Percentiles rank a stretch among this genome's conserved stretches.
phyloP scores from a whole-genome alignment of 2,329 filamentous ascomycete species.

The Colletotrichum abscissum region DNA sequence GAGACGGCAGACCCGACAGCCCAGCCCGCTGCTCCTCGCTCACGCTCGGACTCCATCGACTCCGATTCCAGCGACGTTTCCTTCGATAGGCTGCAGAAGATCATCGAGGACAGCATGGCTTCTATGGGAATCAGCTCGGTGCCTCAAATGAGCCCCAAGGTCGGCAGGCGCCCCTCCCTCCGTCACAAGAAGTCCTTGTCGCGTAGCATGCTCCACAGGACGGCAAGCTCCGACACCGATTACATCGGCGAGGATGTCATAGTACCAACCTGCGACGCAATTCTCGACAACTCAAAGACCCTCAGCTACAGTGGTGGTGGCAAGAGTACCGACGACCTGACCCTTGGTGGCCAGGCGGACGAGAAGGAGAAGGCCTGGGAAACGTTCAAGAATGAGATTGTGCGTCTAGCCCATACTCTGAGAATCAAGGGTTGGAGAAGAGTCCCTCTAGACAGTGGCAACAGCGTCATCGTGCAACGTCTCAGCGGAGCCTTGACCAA shows the following conservation, averaged over 20 bases:
- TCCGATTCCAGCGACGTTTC: slow-evolving; percentile 79
- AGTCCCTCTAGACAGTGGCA: slow-evolving; percentile 78
- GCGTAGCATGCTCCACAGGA: slow-evolving; percentile 54
- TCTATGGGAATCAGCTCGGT: slow-evolving; percentile 60
- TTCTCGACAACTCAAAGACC: slow-evolving; percentile 91
- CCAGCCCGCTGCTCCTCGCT: slow-evolving; percentile 27
- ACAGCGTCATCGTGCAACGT: slow-evolving; percentile 76
- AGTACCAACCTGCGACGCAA: slow-evolving; percentile 87
- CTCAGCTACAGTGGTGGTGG: slow-evolving; percentile 75
- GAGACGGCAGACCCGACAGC: slow-evolving; percentile 20
- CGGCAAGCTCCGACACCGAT: slow-evolving; percentile 85
- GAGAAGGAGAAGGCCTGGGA: slow-evolving; percentile 82
- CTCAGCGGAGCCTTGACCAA: slow-evolving; percentile 95
- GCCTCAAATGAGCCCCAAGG: slow-evolving; percentile 55
- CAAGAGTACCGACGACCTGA: slow-evolving; percentile 52
- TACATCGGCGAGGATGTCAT: slow-evolving; percentile 81
- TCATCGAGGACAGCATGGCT: slow-evolving; percentile 76
- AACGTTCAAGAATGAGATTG: slow-evolving; percentile 91
- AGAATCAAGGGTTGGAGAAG: slow-evolving; percentile 91
- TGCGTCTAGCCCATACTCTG: slow-evolving; percentile 89
- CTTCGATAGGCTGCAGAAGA: slow-evolving; percentile 83
- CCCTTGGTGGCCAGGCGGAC: slow-evolving; percentile 56
- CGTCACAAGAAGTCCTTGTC: slow-evolving; percentile 50
- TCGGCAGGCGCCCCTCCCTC: slow-evolving; percentile 55
- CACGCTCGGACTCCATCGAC: slow-evolving; percentile 65